Evolutionary conservation across 805 yeast genomes (phyloP).

Genomic region (Wickerhamomyces hampshirensis): DNA sequence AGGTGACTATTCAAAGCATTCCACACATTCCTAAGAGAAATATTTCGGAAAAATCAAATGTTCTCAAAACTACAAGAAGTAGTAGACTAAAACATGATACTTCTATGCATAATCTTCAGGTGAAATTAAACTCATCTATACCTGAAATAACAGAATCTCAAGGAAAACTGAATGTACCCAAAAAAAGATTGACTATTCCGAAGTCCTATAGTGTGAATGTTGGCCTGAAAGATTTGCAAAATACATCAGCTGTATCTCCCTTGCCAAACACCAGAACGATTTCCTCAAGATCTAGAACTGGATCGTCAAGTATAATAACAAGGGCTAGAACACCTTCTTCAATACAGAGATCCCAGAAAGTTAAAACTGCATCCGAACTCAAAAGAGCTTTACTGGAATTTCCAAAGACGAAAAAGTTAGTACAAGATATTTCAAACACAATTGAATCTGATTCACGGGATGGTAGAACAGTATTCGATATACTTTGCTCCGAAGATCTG

Average conservation of each 20-base stretch:
- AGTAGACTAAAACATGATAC: constrained; percentile 19
- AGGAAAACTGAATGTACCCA: constrained; percentile 10
- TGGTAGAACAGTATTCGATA: constrained; percentile 3
- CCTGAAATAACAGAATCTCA: background rate
- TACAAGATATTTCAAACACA: background rate
- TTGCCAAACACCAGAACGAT: constrained; percentile 3
- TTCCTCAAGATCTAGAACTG: constrained; percentile 2
- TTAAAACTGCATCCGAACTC: constrained; percentile 9
- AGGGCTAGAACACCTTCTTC: constrained; percentile 1
- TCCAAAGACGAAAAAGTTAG: constrained; percentile 12
- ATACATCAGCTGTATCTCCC: constrained; percentile 2
- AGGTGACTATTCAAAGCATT: constrained; percentile 1
- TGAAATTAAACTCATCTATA: constrained; percentile 2
- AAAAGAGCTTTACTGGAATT: constrained; percentile 6
- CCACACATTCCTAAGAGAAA: constrained; percentile 11
- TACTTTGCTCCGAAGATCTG: constrained; percentile 21
- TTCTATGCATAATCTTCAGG: constrained; percentile 9
- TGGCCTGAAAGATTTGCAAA: constrained; percentile 13
- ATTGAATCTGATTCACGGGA: background rate
- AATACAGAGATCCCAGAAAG: constrained; percentile 1
- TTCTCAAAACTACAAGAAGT: constrained; percentile 15
- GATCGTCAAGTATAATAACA: background rate
- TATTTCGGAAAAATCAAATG: constrained; percentile 11
- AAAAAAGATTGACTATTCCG: constrained; percentile 12
- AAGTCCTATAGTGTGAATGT: constrained; percentile 19